Evolutionary conservation across 2,329 filamentous ascomycete genomes (phyloP).

Genomic region (Microcera coccophila): DNA sequence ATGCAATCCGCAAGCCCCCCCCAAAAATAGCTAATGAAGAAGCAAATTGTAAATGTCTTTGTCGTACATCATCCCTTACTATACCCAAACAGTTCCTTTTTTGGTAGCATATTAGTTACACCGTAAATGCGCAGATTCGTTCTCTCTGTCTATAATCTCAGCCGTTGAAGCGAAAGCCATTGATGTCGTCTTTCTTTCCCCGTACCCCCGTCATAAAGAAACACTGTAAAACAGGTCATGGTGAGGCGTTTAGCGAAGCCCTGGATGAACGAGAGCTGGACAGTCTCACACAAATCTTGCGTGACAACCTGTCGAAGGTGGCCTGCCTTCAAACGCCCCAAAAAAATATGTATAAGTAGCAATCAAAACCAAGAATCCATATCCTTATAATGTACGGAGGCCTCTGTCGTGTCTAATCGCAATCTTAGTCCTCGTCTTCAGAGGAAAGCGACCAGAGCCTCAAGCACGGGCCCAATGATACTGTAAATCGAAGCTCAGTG

Average conservation of each 20-base stretch:
- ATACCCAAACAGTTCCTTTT: constrained; percentile 34
- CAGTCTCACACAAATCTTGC: constrained; percentile 18
- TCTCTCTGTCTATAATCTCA: constrained; percentile 38
- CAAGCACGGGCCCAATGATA: too few relatives aligned
- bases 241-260: constrained; percentile 8
- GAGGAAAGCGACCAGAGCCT: too few relatives aligned
- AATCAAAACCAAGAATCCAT: constrained; percentile 12
- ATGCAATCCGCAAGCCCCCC: constrained; percentile 15
- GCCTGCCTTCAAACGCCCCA: constrained; percentile 20
- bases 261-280: constrained; percentile 19
- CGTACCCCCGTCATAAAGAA: constrained; percentile 14
- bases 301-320: constrained; percentile 8
- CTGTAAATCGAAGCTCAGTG: too few relatives aligned
- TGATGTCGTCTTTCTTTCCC: constrained; percentile 25
- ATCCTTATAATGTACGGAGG: constrained; percentile 10
- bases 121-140: constrained; percentile 27
- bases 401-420: too few relatives aligned
- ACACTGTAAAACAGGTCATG: constrained; percentile 21
- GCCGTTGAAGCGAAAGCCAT: constrained; percentile 30
- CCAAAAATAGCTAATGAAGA: constrained; percentile 16
- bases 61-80: constrained; percentile 31
- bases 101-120: constrained; percentile 37
- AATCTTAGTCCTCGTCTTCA: neutral
- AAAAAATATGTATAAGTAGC: constrained; percentile 15
- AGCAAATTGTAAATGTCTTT: constrained; percentile 26